Evolutionary conservation across 805 yeast genomes (phyloP), one percentile per base, ranked within the genome.

Genomic region (Candida fluviatilis): DNA sequence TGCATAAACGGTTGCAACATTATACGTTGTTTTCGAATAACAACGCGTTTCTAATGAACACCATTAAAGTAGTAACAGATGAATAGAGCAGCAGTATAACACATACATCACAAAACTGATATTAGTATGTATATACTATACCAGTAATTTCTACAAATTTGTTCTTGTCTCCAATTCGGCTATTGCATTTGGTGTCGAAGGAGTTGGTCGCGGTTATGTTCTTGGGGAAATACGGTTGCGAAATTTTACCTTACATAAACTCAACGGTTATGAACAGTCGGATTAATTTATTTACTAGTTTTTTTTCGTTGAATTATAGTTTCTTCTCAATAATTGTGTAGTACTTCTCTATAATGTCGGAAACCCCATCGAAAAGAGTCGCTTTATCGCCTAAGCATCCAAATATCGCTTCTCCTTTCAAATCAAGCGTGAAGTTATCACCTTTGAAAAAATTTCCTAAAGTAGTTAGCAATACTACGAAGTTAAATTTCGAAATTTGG

Each of bases 331-430:
- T 10, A 26, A 8, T 12, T 13, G n/a, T 26, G 5, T 26, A 8
- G 5, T 10, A 26, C 13, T 26, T 13, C n/a, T 5, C 6, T 13
- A 33, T 4, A 16, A 33, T 33, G 35, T 33, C 35, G n/a, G 11
- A n/a, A 23, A 33, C 35, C 13, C 35, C 45, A 17, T 40, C 43
- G 4, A 45, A 38, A 12, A 41, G 48, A 34, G 33, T 39, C 12
- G 29, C 33, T 3, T 45, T 45, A 21, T 45, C 48, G n/a, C 43
- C 48, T 13, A 45, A 37, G 33, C 37, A 43, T 21, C 28, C 36
- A 3, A 45, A 45, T 25, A 39, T 41, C 16, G 16, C 21, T 7
- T 39, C 48, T 25, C 46, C 46, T 8, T 33, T 32, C 18, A 36
- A 19, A 19, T 19, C 19, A 16, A 16, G 10, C 13, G n/a, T 13